Conservation (phyloP, 2,329 filamentous ascomycete species). For the Clathrospora elynae region DNA sequence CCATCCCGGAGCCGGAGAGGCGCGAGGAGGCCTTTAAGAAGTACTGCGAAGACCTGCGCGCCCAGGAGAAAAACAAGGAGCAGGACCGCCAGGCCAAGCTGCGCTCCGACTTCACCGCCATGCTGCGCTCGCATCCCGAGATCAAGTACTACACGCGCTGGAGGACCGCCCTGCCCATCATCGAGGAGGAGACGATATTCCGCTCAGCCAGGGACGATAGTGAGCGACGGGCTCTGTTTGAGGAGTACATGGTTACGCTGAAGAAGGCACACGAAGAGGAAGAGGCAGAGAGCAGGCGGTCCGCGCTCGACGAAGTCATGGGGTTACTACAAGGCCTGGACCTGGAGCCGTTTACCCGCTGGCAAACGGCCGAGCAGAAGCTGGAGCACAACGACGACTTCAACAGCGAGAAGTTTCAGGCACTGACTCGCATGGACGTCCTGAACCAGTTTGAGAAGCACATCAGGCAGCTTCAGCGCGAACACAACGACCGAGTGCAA, state of each 20-base stretch:
- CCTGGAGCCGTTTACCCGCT: conserved; percentile 90
- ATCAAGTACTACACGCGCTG: conserved; percentile 97
- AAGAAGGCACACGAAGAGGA: conserved; percentile 79
- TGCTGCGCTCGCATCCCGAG: conserved; percentile 95
- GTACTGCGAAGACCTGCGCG: conserved; percentile 85
- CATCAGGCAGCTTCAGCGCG: conserved; percentile 87
- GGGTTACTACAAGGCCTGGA: conserved; percentile 78
- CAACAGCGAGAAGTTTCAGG: conserved; percentile 79
- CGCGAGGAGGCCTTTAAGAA: conserved; percentile 92
- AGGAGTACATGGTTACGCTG: conserved; percentile 87
- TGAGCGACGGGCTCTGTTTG: conserved; percentile 87
- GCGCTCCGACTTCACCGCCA: conserved; percentile 89
- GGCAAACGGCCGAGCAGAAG: conserved; percentile 84
- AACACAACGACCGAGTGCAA: conserved; percentile 89
- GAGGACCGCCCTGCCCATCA: conserved; percentile 93
- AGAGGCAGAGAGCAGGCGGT: conserved; percentile 73
- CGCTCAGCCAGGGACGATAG: conserved; percentile 85
- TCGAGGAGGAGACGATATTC: conserved; percentile 95
- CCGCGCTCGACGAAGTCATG: conserved; percentile 82
- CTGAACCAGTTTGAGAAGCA: conserved; percentile 93
- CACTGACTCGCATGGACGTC: conserved; percentile 85
- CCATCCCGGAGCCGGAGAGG: conserved; percentile 90
- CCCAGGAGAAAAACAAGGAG: conserved; percentile 91
- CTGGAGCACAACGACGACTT: conserved; percentile 80
- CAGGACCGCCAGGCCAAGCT: conserved; percentile 92